Evolutionary conservation across 192 early-diverging fungal genomes (phyloP), one percentile per base, ranked within the genome.

Genomic region (Phycomyces blakesleeanus): DNA sequence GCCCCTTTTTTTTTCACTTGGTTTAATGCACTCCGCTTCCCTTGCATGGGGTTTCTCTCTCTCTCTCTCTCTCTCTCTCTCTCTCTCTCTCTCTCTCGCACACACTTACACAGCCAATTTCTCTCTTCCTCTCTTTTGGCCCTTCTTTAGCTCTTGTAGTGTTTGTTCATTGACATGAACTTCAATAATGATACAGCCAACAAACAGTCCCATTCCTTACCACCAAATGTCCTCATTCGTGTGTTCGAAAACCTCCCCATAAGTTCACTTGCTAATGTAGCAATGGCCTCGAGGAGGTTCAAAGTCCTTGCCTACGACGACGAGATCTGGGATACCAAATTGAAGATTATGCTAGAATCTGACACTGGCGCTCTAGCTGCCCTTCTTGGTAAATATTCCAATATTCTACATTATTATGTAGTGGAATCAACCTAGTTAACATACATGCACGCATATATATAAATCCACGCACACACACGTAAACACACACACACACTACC

Each of bases 281-380:
- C 91, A 0, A 64, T 78, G 57, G 80, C 76, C 24, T 88, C 84
- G 27, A 78, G 91, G 34, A 80, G 90, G 0, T 83, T 88, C 67
- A 93, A 93, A 68, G 86, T 93, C 41, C 78, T 93, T 29, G 82
- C 76, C 16, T 91, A 91, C 73, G 82, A 84, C 27, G 89, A 93
- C 66, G 87, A 83, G 39, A 83, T 93, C 59, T 93, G 85, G 77
- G 81, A 87, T 47, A 75, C 67, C 3, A 90, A 89, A 64, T 72
- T 93, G 16, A 60, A 67, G 25, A 63, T 21, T 22, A 52, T 67
- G 62, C 15, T 61, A 21, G 25, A 57, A 38, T 47, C 41, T 26
- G 60, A 69, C 40, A 69, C 52, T 24, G 67, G 67, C 12, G 51
- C 41, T 12, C 37, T 69, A 42, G 60, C 60, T 12, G 42, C 27